Base-by-base conservation (phyloP, 2,329 filamentous ascomycete genomes). In the Scedosporium apiospermum region DNA sequence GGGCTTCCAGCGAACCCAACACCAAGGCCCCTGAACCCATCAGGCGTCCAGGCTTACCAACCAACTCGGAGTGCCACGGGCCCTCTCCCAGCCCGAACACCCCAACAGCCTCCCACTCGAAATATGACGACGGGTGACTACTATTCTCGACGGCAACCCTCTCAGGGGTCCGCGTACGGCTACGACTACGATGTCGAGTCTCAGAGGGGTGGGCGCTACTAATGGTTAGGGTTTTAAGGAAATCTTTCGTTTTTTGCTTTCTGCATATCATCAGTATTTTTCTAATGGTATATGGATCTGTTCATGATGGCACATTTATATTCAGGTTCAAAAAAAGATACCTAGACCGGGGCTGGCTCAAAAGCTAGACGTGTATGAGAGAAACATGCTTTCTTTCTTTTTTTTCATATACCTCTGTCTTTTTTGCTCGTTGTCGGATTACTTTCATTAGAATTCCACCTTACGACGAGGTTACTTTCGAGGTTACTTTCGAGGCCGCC, bases 61-160 rank as follows among this genome's bases (percentile, higher is more conserved):
- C 71, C 18, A 61, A 57, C 21, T 66, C 74, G 79, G 41, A 80
- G 77, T 62, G 71, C 73, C 30, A 79, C 78, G 14, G 73, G 73
- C 1, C 74, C 74, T 3, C 66, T 74, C 14, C 69, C 73, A 27
- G 67, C 69, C 9, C 67, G 72, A 27, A 73, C 70, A 42, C 72
- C 71, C 46, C 73, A 71, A 12, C 71, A 73, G 44, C 68, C 74
- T 30, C 76, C 77, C 1, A 74, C 75, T 65, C 74, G 80, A 60
- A 80, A 77, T 62, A 75, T 80, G 74, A 81, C 79, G 23, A 76
- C 75, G 3, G 49, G 60, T 4, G 57, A 62, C 9, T 57, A 53
- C 51, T 57, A 57, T 62, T 63, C 27, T 5, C 46, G 34, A 49
- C 57, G 62, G 61, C 44, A 65, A 62, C 41, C 63, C 64, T 21